Percentiles rank a stretch among this genome's conserved stretches.
phyloP scores from a whole-genome alignment of 805 yeast genomes.

The Groenewaldozyma tartarivorans region DNA sequence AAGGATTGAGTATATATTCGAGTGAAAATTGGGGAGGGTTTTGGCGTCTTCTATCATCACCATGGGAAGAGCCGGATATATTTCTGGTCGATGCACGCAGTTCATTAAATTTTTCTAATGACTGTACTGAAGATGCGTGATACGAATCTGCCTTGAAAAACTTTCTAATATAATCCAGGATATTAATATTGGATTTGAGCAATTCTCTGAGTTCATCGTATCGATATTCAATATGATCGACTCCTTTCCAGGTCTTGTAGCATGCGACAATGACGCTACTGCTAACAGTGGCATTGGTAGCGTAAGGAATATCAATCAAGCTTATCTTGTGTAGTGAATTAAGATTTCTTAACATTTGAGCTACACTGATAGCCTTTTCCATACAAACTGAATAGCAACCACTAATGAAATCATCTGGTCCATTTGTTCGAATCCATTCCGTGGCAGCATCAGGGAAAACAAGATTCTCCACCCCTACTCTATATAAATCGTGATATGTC shows the following conservation, averaged over 20 bases:
- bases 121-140: constrained; percentile 4
- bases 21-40: constrained; percentile 13
- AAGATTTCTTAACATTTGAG: constrained; percentile 2
- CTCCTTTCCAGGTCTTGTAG: constrained; percentile 4
- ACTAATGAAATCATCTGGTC: constrained; percentile 6
- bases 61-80: not conserved
- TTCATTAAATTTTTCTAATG: not conserved
- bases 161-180: constrained; percentile 2
- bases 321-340: constrained; percentile 1
- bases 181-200: constrained; percentile 3
- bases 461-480: constrained; percentile 7
- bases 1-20: constrained; percentile 13
- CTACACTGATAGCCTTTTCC: constrained; percentile 1
- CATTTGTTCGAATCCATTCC: constrained; percentile 8
- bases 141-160: constrained; percentile 6
- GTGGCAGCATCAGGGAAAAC: constrained; percentile 9
- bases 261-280: constrained; percentile 7
- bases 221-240: constrained; percentile 1
- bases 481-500: constrained; percentile 7
- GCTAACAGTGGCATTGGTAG: constrained; percentile 6
- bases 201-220: not conserved
- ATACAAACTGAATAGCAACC: constrained; percentile 4
- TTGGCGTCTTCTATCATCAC: no score
- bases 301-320: constrained; percentile 8
- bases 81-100: not conserved